A percentile compares a stretch with the other conserved stretches of the same genome.
These are phyloP conservation scores for Stagonosporopsis vannaccii DNA, from an alignment of 2,329 filamentous ascomycete genomes.

Conservation along the genomic window DNA sequence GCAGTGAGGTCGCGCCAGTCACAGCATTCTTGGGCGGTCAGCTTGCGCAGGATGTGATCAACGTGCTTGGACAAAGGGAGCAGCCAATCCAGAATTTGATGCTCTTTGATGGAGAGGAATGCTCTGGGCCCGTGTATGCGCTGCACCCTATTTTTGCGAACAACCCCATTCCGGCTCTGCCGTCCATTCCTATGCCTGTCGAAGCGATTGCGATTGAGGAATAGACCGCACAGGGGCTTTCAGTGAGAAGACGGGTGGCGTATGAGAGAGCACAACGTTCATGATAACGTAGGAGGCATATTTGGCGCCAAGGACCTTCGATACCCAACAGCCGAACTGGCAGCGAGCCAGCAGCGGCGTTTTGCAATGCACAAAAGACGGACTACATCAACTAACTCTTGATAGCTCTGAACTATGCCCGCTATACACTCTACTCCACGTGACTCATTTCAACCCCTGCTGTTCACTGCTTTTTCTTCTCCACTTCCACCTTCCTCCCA, in stretches of 20 bases:
- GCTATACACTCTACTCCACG: background rate
- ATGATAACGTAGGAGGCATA: background rate
- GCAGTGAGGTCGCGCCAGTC: conserved; percentile 83
- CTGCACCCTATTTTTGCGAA: conserved; percentile 68
- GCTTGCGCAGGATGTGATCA: conserved; percentile 95
- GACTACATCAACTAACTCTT: background rate
- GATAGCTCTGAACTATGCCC: background rate
- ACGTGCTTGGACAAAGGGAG: conserved; percentile 87
- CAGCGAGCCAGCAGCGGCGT: conserved; percentile 5
- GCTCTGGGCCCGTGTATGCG: conserved; percentile 80
- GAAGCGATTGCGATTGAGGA: conserved; percentile 23
- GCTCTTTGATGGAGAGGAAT: conserved; percentile 85
- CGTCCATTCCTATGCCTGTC: conserved; percentile 35
- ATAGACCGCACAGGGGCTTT: background rate
- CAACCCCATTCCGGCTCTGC: conserved; percentile 25
- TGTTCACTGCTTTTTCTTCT: conserved; percentile 34
- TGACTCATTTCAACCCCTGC: background rate
- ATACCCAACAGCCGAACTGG: conserved; percentile 17
- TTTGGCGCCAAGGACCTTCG: conserved; percentile 5
- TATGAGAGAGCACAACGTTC: background rate
- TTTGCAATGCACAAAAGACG: conserved; percentile 4
- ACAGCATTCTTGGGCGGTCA: conserved; percentile 89
- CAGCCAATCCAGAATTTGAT: conserved; percentile 96
- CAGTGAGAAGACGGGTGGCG: background rate
- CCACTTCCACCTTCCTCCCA: conserved; percentile 11